Base-by-base conservation (phyloP, 495 filamentous ascomycete species). In the Lasiosphaeriaceae sp. region DNA sequence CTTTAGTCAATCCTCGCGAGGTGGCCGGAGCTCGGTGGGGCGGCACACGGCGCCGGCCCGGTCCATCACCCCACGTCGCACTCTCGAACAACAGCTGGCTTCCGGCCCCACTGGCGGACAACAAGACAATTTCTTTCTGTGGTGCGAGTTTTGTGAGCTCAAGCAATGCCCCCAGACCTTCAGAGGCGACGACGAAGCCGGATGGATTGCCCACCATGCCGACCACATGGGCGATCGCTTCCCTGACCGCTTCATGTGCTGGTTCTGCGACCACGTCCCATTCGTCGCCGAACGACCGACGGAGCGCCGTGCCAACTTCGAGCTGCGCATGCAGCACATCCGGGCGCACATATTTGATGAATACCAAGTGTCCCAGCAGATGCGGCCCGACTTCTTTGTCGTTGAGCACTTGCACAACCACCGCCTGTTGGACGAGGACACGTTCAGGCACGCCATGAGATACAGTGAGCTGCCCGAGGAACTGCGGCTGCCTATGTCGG, bases 141-240 rank as follows among this genome's bases (percentile, higher is more conserved):
- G 73, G 50, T 80, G 77, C 63, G 76, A 80, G 44, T 74, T 79
- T 26, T 43, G 50, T 16, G 61, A 54, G 4, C 51, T 71, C 12
- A 21, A 31, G 0, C 1, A 24, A 20, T 80, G 77, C 59, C 11
- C 50, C 0, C 51, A 26, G 4, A 61, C 8, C 1, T 81, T 79
- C 55, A n/a, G 35, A 5, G 54, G 70, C 7, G 58, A 69, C 23
- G 65, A 81, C 1, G 51, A 52, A n/a, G 52, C 64, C 2, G 47
- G 8, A 5, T 83, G 79, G 78, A 70, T 79, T 22, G 53, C 72
- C 3, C 79, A 83, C 52, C 71, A 74, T 31, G 37, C 59, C 9
- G 37, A 65, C 4, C 76, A 67, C 6, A 77, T 73, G 0, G 2
- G 26, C 0, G 39, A 59, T 20, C 19, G 8, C 0, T 68, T 74